Evolutionary conservation across 306 rosid species (phyloP), one percentile per base, ranked within the genome.

Genomic region (Neltuma alba): DNA sequence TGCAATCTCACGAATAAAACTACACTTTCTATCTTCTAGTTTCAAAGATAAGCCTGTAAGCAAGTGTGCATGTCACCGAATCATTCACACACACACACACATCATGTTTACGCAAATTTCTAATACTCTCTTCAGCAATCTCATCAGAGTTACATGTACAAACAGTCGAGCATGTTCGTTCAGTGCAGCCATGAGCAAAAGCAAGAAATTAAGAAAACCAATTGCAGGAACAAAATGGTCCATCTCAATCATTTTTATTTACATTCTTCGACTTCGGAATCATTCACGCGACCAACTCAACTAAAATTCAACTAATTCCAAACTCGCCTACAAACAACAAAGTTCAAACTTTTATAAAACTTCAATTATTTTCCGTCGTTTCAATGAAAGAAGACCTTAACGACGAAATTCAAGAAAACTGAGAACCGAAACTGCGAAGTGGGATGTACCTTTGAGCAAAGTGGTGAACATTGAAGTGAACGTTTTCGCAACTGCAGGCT

Each of bases 391-490:
- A 12, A 68, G 36, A 68, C 20, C 33, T 38, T n/a, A 38, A 38
- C 20, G 5, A 44, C 9, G 50, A 10, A 37, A 66, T 38, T 12
- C 54, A 40, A 41, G 12, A 41, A 68, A 68, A 68, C 8, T 1
- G 73, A 68, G 34, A 68, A 23, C 5, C 44, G n/a, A 25, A 68
- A 23, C 28, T 21, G 27, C 4, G 54, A 23, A 25, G 12, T 13
- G 73, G 44, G 73, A 13, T 38, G 68, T 25, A 88, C 92, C 93
- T 86, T 87, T 42, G 89, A 81, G 73, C 80, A 86, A 78, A 75
- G 70, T 36, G 85, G 70, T 14, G 86, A 83, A 50, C 77, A 82
- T 40, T 68, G 65, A 57, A 81, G 30, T 27, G 90, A 76, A 27
- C 70, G 79, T 15, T 79, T 79, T 16, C 77, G 86, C 38, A 85